Evolutionary conservation across 169 alveolate species (phyloP).

Genomic region (Pseudocohnilembus persalinus): DNA sequence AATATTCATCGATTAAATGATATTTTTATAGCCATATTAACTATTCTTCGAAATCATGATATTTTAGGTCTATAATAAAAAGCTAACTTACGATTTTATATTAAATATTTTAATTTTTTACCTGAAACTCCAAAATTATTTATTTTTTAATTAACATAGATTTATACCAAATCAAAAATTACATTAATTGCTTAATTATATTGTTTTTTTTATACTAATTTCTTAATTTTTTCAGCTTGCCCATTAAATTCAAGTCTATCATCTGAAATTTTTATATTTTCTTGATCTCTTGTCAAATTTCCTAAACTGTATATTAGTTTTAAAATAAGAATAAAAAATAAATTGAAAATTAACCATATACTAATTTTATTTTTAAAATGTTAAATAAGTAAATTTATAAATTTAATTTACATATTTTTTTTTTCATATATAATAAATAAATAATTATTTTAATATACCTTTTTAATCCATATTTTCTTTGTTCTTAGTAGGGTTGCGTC

Average conservation of each 20-base stretch:
- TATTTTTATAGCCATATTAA: not conserved
- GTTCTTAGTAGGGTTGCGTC: not conserved
- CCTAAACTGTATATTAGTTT: not conserved
- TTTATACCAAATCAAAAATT: not conserved
- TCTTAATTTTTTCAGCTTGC: no score
- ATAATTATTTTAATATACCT: no score
- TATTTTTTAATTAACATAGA: not conserved
- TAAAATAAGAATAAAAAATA: no score
- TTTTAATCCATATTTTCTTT: not conserved
- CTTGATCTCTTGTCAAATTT: not conserved
- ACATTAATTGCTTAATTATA: no score
- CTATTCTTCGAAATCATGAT: not conserved
- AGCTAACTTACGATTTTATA: no score
- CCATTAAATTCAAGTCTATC: not conserved
- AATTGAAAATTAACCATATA: no score
- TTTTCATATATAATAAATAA: no score
- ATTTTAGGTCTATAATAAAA: not conserved
- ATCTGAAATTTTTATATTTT: not conserved
- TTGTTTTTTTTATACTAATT: no score
- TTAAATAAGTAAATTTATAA: not conserved
- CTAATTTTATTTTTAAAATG: no score
- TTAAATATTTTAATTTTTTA: no score
- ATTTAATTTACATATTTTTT: no score
- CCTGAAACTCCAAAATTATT: not conserved
- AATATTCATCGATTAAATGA: not conserved